A percentile compares a stretch with the other conserved stretches of the same genome.
phyloP scores from a whole-genome alignment of 2,329 filamentous ascomycete species.

The Colletotrichum kahawae region DNA sequence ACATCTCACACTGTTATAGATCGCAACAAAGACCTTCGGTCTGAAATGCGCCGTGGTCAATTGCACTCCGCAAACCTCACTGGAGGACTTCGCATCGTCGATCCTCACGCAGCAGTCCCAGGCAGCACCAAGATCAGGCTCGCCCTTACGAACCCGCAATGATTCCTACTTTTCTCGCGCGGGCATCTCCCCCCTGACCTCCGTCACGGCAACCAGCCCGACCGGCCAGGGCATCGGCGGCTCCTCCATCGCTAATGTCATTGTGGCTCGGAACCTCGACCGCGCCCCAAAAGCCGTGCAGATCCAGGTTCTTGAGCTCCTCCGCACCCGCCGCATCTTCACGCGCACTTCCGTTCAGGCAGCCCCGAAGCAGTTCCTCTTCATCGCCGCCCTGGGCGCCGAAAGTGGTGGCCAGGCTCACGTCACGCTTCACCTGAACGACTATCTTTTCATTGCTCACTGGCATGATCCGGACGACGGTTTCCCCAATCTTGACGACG shows the following conservation, averaged over 20 bases:
- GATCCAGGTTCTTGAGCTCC: conserved; percentile 78
- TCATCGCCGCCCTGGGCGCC: conserved; percentile 73
- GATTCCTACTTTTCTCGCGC: conserved; percentile 26
- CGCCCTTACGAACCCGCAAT: conserved; percentile 26
- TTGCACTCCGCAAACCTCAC: conserved; percentile 74
- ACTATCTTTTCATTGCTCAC: conserved; percentile 88
- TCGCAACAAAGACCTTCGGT: conserved; percentile 74
- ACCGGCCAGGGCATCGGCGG: conserved; percentile 12
- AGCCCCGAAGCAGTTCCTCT: conserved; percentile 79
- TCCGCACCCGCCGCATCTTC: conserved; percentile 79
- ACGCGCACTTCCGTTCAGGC: conserved; percentile 75
- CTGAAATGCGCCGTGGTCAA: conserved; percentile 73
- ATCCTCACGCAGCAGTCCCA: conserved; percentile 58
- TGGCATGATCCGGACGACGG: conserved; percentile 77
- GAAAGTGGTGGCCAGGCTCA: conserved; percentile 49
- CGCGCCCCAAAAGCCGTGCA: conserved; percentile 77
- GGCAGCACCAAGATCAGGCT: conserved; percentile 29
- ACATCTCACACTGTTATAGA: conserved; percentile 42
- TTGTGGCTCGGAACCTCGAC: conserved; percentile 84
- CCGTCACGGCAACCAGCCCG: conserved; percentile 26
- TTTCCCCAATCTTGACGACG: conserved; percentile 76
- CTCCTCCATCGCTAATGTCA: conserved; percentile 74
- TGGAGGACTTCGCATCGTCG: conserved; percentile 80
- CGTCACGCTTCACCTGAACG: conserved; percentile 69
- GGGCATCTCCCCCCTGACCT: conserved; percentile 31